Evolutionary conservation across 257 asterid species (phyloP).

Genomic region (Solanum clarkiae): DNA sequence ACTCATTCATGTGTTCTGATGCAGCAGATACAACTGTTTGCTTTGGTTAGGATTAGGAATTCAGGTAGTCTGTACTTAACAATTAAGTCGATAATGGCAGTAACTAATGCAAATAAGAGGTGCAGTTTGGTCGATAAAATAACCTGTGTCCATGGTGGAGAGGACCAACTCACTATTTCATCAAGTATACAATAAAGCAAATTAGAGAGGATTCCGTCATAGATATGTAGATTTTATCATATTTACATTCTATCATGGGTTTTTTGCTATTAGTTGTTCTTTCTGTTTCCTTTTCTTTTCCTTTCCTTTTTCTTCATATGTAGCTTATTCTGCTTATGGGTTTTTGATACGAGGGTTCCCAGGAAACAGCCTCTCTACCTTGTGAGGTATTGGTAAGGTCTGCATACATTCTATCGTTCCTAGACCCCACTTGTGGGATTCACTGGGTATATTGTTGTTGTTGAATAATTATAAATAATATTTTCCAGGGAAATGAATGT

Average conservation of each 20-base stretch:
- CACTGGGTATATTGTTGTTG: no score
- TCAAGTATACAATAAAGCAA: neutral
- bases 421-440: no score
- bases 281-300: no score
- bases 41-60: neutral
- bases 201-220: neutral
- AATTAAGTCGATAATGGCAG: neutral
- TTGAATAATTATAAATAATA: neutral
- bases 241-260: no score
- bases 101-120: neutral
- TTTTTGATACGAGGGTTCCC: no score
- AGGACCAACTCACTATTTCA: neutral
- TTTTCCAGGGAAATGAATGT: neutral
- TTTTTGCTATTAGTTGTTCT: no score
- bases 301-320: no score
- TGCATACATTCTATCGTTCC: no score
- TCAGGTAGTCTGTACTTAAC: neutral
- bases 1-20: neutral
- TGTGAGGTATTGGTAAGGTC: no score
- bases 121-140: neutral
- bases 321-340: no score
- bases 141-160: neutral
- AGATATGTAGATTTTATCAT: no score
- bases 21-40: neutral
- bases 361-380: no score